A percentile compares a stretch with the other conserved stretches of the same genome.
These are phyloP conservation scores for Fusarium stilboides DNA, from an alignment of 2,329 filamentous ascomycete species.

Conservation along the genomic window DNA sequence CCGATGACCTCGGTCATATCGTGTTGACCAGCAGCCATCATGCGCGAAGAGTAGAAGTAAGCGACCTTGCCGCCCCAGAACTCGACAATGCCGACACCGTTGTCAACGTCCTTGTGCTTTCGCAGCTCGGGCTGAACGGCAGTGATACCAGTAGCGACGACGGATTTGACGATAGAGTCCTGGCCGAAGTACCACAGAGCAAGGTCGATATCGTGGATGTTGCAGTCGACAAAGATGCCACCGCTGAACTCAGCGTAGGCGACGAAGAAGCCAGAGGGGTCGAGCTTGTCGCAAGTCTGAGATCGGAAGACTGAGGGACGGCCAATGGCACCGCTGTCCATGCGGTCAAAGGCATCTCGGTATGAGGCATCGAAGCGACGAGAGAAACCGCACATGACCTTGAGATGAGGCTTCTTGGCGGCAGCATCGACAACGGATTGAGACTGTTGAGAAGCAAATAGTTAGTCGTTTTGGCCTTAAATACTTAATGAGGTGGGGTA, in stretches of 20 bases:
- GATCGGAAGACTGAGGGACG: slow-evolving; percentile 73
- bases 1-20: slow-evolving; percentile 79
- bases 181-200: slow-evolving; percentile 55
- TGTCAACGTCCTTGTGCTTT: slow-evolving; percentile 54
- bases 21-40: slow-evolving; percentile 79
- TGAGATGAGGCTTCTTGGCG: slow-evolving; percentile 69
- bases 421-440: slow-evolving; percentile 73
- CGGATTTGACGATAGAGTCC: slow-evolving; percentile 52
- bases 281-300: slow-evolving; percentile 78
- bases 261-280: slow-evolving; percentile 78
- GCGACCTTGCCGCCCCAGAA: slow-evolving; percentile 76
- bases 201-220: slow-evolving; percentile 75
- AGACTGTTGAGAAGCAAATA: slow-evolving; percentile 58
- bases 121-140: slow-evolving; percentile 53
- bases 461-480: slow-evolving; percentile 1
- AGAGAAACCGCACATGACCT: slow-evolving; percentile 68
- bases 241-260: slow-evolving; percentile 75
- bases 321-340: slow-evolving; percentile 70
- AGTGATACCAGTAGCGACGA: slow-evolving; percentile 52
- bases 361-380: slow-evolving; percentile 75
- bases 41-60: slow-evolving; percentile 75
- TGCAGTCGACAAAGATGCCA: slow-evolving; percentile 80
- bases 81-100: slow-evolving; percentile 71
- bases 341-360: slow-evolving; percentile 70
- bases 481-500: background rate